Base-by-base conservation (phyloP, 2,329 filamentous ascomycete genomes). In the Neofusicoccum parvum region DNA sequence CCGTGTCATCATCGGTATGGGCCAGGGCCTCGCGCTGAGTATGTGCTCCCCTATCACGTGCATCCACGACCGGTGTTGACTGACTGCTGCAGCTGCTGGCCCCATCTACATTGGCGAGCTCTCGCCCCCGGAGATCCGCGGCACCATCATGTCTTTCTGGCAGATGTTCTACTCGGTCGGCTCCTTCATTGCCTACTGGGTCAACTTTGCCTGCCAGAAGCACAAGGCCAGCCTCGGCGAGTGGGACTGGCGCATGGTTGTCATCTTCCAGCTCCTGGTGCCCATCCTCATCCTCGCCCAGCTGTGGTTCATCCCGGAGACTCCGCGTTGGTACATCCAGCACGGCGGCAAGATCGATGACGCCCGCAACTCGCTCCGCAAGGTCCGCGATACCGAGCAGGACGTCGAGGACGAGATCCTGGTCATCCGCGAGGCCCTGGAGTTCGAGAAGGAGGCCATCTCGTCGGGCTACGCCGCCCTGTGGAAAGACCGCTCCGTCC, bases 241-340 rank as follows among this genome's bases (percentile, higher is more conserved):
- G 70, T 91, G 89, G 89, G 88, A 91, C 76, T 91, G 89, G 89
- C 86, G 85, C 71, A 85, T 90, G 80, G 87, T 91, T 14, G 86
- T 91, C 68, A 87, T 92, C 68, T 91, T 91, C 81, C 89, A 92
- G 77, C 81, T 90, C 56, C 75, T 92, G n/a, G 83, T 90, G 27
- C 89, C 89, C 1, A 69, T 83, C 59, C 71, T 90, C 66, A 88
- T 92, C 74, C 78, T 90, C 23, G 69, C 77, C 3, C 82, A 88
- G 41, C 80, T 91, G 14, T 77, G 74, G 69, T 88, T 88, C 46
- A 89, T 88, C 73, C 85, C 90, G 5, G 65, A 66, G 49, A 66
- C 65, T 1, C 65, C 65, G n/a, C 65, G 65, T 14, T 66, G 65
- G 65, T 67, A 88, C 88, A 84, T 91, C 68, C 84, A 90, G 75